Evolutionary conservation across 176 grass and related monocot genomes (phyloP).

Genomic region (Hyparrhenia diplandra): DNA sequence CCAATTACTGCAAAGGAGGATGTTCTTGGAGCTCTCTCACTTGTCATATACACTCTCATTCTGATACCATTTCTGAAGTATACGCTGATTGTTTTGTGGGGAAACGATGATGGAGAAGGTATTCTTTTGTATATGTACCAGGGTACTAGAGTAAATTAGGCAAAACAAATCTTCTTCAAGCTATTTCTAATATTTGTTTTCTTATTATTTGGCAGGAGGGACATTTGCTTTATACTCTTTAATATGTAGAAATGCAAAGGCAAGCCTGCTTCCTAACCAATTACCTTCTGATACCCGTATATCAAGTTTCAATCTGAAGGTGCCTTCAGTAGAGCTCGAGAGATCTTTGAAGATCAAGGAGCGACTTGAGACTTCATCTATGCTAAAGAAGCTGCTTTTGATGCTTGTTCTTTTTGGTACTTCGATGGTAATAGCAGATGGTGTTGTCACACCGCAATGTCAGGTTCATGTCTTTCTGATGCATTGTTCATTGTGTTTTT

Average conservation of each 20-base stretch:
- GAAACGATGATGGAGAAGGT: conserved; percentile 98
- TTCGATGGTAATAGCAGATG: conserved; percentile 90
- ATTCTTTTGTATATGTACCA: conserved; percentile 29
- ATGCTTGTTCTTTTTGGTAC: conserved; percentile 96
- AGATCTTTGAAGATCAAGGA: conserved; percentile 96
- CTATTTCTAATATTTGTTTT: conserved; percentile 21
- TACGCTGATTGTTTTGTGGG: conserved; percentile 82
- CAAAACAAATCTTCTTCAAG: conserved; percentile 12
- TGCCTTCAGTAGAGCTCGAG: conserved; percentile 90
- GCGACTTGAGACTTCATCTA: conserved; percentile 73
- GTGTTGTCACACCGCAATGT: conserved; percentile 95
- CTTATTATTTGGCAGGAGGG: conserved; percentile 73
- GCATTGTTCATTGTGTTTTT: conserved; percentile 13
- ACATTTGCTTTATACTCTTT: conserved; percentile 96
- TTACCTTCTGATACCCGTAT: conserved; percentile 87
- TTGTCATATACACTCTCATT: conserved; percentile 96
- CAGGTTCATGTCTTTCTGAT: conserved; percentile 59
- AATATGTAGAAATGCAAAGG: conserved; percentile 96
- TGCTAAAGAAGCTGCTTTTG: conserved; percentile 86
- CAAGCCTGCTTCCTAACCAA: conserved; percentile 86
- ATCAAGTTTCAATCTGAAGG: conserved; percentile 90
- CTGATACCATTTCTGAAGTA: conserved; percentile 95
- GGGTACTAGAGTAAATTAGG: conserved; percentile 9
- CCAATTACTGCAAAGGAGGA: conserved; percentile 73
- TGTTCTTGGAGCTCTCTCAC: conserved; percentile 93